These are phyloP conservation scores for Mollisiaceae sp. DNA, from an alignment of 2,329 filamentous ascomycete genomes.

Conservation along the genomic window DNA sequence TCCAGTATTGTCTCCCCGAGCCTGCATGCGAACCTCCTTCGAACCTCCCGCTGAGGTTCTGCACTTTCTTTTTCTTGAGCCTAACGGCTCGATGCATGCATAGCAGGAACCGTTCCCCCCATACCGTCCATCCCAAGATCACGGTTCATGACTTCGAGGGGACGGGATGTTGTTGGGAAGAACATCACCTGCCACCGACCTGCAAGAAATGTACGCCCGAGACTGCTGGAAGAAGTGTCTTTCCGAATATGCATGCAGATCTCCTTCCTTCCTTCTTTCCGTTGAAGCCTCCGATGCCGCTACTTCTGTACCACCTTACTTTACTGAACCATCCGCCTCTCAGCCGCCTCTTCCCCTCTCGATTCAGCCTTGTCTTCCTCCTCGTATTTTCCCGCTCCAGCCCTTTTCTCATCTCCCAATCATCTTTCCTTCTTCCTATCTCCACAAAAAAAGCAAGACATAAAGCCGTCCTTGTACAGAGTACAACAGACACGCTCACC, in stretches of 20 bases:
- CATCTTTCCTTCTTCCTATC: not conserved
- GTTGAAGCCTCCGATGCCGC: not conserved
- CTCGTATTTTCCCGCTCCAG: not conserved
- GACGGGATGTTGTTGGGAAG: not conserved
- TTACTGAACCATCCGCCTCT: not conserved
- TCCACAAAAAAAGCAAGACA: no score
- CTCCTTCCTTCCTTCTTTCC: not conserved
- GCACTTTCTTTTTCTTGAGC: not conserved
- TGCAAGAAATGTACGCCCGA: not conserved
- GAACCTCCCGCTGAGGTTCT: not conserved
- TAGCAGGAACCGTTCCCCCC: not conserved
- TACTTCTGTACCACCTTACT: not conserved
- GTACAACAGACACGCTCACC: not conserved
- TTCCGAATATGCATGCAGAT: not conserved
- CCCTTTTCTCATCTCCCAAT: not conserved
- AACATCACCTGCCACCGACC: not conserved
- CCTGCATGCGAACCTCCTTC: not conserved
- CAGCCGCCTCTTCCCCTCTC: not conserved
- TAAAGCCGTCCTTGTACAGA: no score
- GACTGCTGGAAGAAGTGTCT: not conserved
- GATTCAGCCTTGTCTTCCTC: not conserved
- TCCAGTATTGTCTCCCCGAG: not conserved
- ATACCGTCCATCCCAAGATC: not conserved
- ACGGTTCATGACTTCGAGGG: not conserved
- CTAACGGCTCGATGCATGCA: not conserved